These are phyloP conservation scores for Neurospora sp. DNA, from an alignment of 495 filamentous ascomycete species.

Conservation along the genomic window DNA sequence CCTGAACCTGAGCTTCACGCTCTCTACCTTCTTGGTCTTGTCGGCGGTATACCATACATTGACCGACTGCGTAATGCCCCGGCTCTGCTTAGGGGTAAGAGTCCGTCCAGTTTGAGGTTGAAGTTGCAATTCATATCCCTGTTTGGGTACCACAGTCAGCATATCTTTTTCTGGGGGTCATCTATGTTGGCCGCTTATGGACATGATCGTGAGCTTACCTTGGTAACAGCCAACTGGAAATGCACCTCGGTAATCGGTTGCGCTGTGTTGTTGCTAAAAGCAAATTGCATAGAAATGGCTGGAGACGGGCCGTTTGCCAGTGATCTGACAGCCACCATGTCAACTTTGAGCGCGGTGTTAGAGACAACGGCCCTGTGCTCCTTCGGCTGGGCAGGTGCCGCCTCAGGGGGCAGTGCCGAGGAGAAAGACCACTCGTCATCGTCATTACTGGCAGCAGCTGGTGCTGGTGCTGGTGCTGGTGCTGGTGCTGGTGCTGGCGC, in stretches of 20 bases:
- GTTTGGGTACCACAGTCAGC: background rate
- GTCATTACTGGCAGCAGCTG: slow-evolving; percentile 36
- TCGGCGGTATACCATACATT: slow-evolving; percentile 56
- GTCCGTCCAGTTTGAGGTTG: slow-evolving; percentile 72
- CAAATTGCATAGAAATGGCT: slow-evolving; percentile 49
- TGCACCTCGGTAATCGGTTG: slow-evolving; percentile 68
- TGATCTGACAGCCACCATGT: slow-evolving; percentile 36
- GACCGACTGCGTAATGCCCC: slow-evolving; percentile 78
- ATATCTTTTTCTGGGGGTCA: background rate
- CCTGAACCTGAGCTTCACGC: slow-evolving; percentile 82
- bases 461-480: slow-evolving; percentile 18
- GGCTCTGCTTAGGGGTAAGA: slow-evolving; percentile 60
- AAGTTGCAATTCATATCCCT: slow-evolving; percentile 74
- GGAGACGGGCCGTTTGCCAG: slow-evolving; percentile 36
- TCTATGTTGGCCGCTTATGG: slow-evolving; percentile 1
- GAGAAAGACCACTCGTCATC: slow-evolving; percentile 93
- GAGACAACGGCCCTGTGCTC: slow-evolving; percentile 39
- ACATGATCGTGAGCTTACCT: slow-evolving; percentile 43
- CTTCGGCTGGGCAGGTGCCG: slow-evolving; percentile 25
- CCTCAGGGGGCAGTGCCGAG: slow-evolving; percentile 68
- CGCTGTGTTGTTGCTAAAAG: slow-evolving; percentile 69
- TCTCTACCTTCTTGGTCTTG: slow-evolving; percentile 56
- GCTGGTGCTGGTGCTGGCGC: slow-evolving; percentile 24
- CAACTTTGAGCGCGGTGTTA: slow-evolving; percentile 40
- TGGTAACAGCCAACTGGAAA: slow-evolving; percentile 88